Percentiles rank a stretch among this genome's conserved stretches.
Evolutionary conservation across 2,329 filamentous ascomycete species (phyloP).

Genomic region (Neofusicoccum parvum): DNA sequence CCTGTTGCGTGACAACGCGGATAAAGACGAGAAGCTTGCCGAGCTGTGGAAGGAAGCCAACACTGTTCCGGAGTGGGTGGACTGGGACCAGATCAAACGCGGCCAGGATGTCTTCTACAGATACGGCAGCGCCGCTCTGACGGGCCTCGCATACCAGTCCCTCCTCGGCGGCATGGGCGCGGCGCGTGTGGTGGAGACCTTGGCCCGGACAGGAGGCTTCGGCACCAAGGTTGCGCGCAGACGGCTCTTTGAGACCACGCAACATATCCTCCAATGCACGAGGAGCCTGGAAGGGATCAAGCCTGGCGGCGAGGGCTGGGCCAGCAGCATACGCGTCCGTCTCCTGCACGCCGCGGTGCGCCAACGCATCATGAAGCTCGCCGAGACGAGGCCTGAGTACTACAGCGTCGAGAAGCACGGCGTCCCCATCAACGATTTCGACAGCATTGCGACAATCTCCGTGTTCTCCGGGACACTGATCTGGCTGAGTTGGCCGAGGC

Average conservation of each 20-base stretch:
- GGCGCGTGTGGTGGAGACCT: constrained; percentile 71
- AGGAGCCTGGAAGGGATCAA: constrained; percentile 65
- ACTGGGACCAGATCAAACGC: constrained; percentile 73
- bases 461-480: constrained; percentile 70
- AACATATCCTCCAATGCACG: constrained; percentile 74
- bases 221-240: constrained; percentile 66
- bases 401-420: constrained; percentile 63
- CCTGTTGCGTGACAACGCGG: constrained; percentile 61
- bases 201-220: constrained; percentile 75
- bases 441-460: constrained; percentile 70
- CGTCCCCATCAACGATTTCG: constrained; percentile 74
- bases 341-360: constrained; percentile 70
- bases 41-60: constrained; percentile 69
- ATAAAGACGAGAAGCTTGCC: constrained; percentile 57
- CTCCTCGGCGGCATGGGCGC: constrained; percentile 72
- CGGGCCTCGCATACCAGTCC: constrained; percentile 65
- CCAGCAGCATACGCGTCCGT: constrained; percentile 67
- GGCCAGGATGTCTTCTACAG: constrained; percentile 79
- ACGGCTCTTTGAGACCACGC: constrained; percentile 71
- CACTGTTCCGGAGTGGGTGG: constrained; percentile 71
- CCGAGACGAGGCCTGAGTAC: constrained; percentile 59
- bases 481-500: constrained; percentile 69
- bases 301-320: constrained; percentile 67
- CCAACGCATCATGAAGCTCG: constrained; percentile 63
- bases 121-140: constrained; percentile 69